These are phyloP conservation scores for Pugionium cornutum DNA, from an alignment of 345 rosid species.

Conservation along the genomic window DNA sequence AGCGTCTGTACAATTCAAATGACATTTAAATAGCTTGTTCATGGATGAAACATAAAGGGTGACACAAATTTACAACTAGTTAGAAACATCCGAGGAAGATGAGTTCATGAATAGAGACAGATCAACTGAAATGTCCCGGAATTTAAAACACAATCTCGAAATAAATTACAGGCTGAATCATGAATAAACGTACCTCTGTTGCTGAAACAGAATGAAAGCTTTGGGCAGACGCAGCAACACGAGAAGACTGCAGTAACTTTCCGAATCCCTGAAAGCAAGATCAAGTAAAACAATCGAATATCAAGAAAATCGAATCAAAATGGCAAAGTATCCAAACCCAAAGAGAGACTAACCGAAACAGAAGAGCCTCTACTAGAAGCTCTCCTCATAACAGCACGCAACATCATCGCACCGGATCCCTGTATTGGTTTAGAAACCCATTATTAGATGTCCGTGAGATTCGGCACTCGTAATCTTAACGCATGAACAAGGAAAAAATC, in stretches of 20 bases:
- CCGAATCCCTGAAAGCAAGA: slow-evolving; percentile 45
- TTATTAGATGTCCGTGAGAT: slow-evolving; percentile 25
- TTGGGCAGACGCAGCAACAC: slow-evolving; percentile 44
- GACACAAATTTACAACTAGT: too few relatives aligned
- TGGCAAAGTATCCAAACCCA: neutral
- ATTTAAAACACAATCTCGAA: too few relatives aligned
- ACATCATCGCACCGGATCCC: slow-evolving; percentile 45
- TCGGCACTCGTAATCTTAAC: slow-evolving; percentile 8
- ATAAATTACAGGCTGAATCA: neutral
- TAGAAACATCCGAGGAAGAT: too few relatives aligned
- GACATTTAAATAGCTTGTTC: slow-evolving; percentile 4
- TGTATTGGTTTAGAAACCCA: neutral
- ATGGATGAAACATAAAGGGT: slow-evolving; percentile 8
- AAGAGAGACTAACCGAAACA: slow-evolving; percentile 43
- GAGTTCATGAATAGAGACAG: too few relatives aligned
- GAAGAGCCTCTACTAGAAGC: slow-evolving; percentile 48
- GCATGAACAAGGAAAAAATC: neutral
- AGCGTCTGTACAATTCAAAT: slow-evolving; percentile 45
- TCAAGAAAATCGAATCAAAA: neutral
- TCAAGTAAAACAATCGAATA: neutral
- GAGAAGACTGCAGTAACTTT: slow-evolving; percentile 44
- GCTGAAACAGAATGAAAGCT: slow-evolving; percentile 47
- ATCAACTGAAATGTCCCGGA: too few relatives aligned
- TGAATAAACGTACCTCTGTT: slow-evolving; percentile 44
- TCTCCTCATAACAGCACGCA: slow-evolving; percentile 47